Percentiles rank a stretch among this genome's conserved stretches.
Conservation (phyloP, 148 eudicot genomes). For the Amaranthus cruentus region DNA sequence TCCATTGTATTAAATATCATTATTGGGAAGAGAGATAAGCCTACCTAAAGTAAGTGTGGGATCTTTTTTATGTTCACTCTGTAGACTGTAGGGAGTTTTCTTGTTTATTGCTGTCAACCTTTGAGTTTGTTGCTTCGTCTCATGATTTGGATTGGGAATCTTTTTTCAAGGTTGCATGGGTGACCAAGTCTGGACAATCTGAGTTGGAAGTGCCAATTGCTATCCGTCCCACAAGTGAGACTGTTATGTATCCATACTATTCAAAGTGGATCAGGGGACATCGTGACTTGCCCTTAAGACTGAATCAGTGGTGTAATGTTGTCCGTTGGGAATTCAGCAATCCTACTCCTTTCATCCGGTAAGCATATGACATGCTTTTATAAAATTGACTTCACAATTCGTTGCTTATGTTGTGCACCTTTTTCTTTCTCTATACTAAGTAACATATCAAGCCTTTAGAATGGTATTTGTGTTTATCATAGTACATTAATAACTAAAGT, state of each 20-base stretch:
- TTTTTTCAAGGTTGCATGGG: constrained; percentile 88
- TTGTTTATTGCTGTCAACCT: neutral
- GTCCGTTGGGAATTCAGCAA: constrained; percentile 99
- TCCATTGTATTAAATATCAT: neutral
- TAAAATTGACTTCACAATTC: too few relatives aligned
- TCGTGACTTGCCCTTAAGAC: constrained; percentile 88
- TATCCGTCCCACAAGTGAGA: constrained; percentile 99
- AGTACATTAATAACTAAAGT: neutral
- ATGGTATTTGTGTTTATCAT: neutral
- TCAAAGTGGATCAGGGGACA: constrained; percentile 99
- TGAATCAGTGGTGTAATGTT: constrained; percentile 98
- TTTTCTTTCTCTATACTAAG: too few relatives aligned
- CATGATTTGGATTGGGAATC: neutral
- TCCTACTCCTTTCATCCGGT: constrained; percentile 99
- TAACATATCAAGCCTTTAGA: neutral
- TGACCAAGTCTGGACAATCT: constrained; percentile 86
- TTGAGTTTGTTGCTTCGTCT: neutral
- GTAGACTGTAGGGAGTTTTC: neutral
- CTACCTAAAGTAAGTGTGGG: neutral
- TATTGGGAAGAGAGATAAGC: neutral
- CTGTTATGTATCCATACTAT: constrained; percentile 97
- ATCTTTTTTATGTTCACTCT: neutral
- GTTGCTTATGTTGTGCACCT: too few relatives aligned
- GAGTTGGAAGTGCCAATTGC: constrained; percentile 91
- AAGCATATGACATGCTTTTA: constrained; percentile 6